Conservation (phyloP, 805 yeast species). For the Barnettozyma siamensis region DNA sequence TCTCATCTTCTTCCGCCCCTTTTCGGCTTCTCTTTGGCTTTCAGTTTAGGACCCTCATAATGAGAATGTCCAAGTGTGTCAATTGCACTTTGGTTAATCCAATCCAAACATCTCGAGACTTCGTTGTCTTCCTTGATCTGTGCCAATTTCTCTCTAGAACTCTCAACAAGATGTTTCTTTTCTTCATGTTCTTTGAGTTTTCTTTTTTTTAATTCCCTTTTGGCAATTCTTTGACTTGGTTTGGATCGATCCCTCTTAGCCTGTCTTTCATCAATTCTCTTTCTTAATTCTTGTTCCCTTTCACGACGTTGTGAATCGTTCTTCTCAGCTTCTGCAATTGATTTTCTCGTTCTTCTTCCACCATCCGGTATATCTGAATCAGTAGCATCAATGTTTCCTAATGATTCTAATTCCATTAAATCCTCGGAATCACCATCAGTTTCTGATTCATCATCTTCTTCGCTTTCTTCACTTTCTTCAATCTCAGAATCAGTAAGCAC, state of each 20-base stretch:
- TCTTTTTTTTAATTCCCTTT: constrained; percentile 30
- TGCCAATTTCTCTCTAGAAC: constrained; percentile 26
- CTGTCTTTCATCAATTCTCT: constrained; percentile 14
- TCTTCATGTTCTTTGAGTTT: constrained; percentile 28
- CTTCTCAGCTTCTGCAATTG: constrained; percentile 20
- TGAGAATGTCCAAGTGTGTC: constrained; percentile 46
- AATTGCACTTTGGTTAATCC: constrained; percentile 58
- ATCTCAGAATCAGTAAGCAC: constrained; percentile 30
- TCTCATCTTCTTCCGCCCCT: constrained; percentile 9
- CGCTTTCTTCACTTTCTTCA: constrained; percentile 19
- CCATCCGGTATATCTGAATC: constrained; percentile 9
- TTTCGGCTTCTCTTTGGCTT: constrained; percentile 4
- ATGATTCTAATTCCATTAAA: constrained; percentile 7
- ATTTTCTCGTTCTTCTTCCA: constrained; percentile 23
- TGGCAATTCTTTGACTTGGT: constrained; percentile 32
- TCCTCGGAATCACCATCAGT: constrained; percentile 15
- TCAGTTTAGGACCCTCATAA: constrained; percentile 41
- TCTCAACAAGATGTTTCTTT: constrained; percentile 23
- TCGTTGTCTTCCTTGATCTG: constrained; percentile 35
- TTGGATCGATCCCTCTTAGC: constrained; percentile 23
- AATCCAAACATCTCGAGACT: constrained; percentile 43
- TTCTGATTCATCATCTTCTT: constrained; percentile 10
- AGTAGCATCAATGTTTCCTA: constrained; percentile 7
- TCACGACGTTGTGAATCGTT: constrained; percentile 17
- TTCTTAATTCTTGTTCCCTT: constrained; percentile 5